Evolutionary conservation across 108 stramenopile genomes (phyloP).

Genomic region (Bacterosira constricta): DNA sequence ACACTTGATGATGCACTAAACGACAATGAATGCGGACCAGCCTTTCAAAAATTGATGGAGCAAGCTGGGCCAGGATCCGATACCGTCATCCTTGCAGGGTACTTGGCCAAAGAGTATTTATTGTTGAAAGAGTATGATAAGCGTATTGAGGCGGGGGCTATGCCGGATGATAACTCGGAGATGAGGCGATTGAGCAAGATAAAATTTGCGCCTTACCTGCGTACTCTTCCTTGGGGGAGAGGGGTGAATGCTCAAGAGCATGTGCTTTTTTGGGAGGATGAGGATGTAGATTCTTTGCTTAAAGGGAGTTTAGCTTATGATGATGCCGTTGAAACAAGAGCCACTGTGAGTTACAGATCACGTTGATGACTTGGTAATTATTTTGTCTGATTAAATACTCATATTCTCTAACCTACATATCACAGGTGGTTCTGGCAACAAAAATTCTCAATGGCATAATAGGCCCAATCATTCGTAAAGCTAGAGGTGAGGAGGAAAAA

Average conservation of each 20-base stretch:
- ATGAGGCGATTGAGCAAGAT: constrained; percentile 25
- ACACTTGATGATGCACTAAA: constrained; percentile 55
- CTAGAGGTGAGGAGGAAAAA: constrained; percentile 49
- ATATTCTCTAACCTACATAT: neutral
- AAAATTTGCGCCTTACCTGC: constrained; percentile 62
- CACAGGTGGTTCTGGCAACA: constrained; percentile 61
- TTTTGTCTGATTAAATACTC: neutral
- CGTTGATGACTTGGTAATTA: neutral
- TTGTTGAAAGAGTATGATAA: constrained; percentile 37
- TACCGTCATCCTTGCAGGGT: constrained; percentile 77
- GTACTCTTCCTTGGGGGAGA: constrained; percentile 72
- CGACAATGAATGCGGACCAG: constrained; percentile 51
- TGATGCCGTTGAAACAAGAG: constrained; percentile 54
- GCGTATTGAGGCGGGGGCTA: constrained; percentile 7
- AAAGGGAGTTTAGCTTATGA: constrained; percentile 62
- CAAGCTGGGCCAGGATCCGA: constrained; percentile 68
- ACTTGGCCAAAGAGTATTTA: constrained; percentile 71
- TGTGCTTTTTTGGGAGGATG: constrained; percentile 68
- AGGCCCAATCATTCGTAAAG: constrained; percentile 49
- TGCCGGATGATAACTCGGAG: neutral
- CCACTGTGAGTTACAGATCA: neutral
- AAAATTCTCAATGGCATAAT: constrained; percentile 57
- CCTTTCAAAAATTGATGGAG: constrained; percentile 56
- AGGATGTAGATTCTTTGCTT: constrained; percentile 56
- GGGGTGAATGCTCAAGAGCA: constrained; percentile 81